Base-by-base conservation (phyloP, 2,329 filamentous ascomycete species). In the Orbilia oligospora region DNA sequence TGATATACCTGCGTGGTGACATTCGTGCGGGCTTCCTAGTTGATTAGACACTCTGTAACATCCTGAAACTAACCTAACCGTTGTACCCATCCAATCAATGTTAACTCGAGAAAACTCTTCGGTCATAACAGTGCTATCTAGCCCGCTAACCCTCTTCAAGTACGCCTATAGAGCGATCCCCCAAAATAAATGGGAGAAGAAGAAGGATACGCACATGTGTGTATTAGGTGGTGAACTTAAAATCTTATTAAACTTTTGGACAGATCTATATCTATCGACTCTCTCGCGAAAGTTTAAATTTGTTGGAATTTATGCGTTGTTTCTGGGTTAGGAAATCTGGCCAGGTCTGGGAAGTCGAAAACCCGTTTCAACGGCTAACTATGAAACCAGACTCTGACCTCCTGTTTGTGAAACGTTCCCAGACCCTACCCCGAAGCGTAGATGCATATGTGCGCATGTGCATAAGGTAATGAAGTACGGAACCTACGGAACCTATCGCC, bases 221-320 rank as follows among this genome's bases (percentile, higher is more conserved):
- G 14, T 41, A 16, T 41, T 41, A 16, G 12, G 5, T 41, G 38
- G 33, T 36, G 8, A 36, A n/a, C n/a, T n/a, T 30, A 30, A 3
- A 30, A 30, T 30, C 3, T 6, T 6, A 36, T 8, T 36, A 9
- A n/a, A 12, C 5, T 36, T 36, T 36, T 36, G 33, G 9, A 9
- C 8, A 9, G 3, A 36, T 36, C 4, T 36, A 36, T 5, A 12
- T 36, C 5, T 36, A 12, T 5, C 5, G 1, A 12, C n/a, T n/a
- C n/a, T 12, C 33, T 36, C 4, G 9, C 1, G 3, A 41, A 41
- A 16, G 38, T n/a, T 55, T n/a, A n/a, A 24, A 10, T 55, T 22
- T 58, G 53, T 58, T 58, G 53, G 14, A 58, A 38, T 58, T 58
- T 58, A 58, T 58, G 53, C 53, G 53, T 58, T 58, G 53, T 38